These are phyloP conservation scores for Sordariomycetes sp. DNA, from an alignment of 2,329 filamentous ascomycete genomes.

Conservation along the genomic window DNA sequence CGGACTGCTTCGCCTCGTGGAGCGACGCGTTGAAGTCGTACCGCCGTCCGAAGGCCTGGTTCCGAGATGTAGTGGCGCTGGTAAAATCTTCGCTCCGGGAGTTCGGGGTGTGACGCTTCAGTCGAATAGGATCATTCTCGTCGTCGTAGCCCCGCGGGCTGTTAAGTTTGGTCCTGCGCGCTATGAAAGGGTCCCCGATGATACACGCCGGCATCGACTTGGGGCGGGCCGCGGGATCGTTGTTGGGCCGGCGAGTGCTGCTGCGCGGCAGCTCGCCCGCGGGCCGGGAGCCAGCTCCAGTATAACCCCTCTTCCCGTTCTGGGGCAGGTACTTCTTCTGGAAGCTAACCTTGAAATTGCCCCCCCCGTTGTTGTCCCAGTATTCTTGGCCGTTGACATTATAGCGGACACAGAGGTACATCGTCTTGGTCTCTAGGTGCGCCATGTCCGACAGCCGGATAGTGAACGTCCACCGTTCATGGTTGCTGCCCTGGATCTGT, in stretches of 20 bases:
- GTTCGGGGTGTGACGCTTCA: conserved; percentile 40
- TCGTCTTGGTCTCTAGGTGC: conserved; percentile 83
- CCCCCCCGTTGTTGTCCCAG: conserved; percentile 86
- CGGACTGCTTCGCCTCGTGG: conserved; percentile 66
- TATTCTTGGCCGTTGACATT: conserved; percentile 72
- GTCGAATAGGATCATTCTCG: conserved; percentile 41
- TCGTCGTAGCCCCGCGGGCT: conserved; percentile 52
- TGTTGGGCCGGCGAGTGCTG: conserved; percentile 47
- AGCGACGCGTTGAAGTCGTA: conserved; percentile 96
- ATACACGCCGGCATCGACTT: conserved; percentile 47
- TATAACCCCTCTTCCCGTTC: conserved; percentile 43
- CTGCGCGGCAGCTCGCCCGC: conserved; percentile 54
- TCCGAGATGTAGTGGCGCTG: conserved; percentile 40
- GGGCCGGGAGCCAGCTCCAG: conserved; percentile 39
- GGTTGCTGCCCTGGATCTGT: conserved; percentile 59
- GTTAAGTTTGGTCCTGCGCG: conserved; percentile 46
- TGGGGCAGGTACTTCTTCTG: conserved; percentile 61
- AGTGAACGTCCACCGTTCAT: conserved; percentile 86
- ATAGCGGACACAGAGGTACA: conserved; percentile 89
- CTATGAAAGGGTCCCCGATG: conserved; percentile 58
- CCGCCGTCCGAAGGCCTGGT: conserved; percentile 76
- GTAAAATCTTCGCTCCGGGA: conserved; percentile 38
- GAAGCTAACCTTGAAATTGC: conserved; percentile 95
- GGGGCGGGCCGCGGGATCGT: conserved; percentile 31
- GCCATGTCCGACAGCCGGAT: conserved; percentile 88